Percentiles rank a stretch among this genome's conserved stretches.
Evolutionary conservation across 2,329 filamentous ascomycete genomes (phyloP).

Genomic region (Scedosporium minutisporum): DNA sequence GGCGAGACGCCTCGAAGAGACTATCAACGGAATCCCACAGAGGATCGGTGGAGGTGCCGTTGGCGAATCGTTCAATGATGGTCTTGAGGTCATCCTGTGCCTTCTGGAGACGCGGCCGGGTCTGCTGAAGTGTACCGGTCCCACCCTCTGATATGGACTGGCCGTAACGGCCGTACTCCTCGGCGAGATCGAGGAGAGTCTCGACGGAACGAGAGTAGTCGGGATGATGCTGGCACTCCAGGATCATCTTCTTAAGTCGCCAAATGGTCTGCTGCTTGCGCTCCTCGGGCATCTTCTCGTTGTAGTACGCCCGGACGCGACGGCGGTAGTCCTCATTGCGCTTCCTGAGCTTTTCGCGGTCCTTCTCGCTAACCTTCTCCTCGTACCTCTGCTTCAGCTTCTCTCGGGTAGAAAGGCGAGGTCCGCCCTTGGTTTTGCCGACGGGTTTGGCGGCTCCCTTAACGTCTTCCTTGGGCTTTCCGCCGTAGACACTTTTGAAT

Average conservation of each 20-base stretch:
- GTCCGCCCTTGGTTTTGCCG: constrained; percentile 20
- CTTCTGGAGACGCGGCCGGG: constrained; percentile 55
- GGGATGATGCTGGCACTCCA: constrained; percentile 90
- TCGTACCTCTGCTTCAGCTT: constrained; percentile 46
- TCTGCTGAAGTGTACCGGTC: constrained; percentile 61
- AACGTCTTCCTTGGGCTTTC: constrained; percentile 46
- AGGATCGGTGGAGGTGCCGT: constrained; percentile 81
- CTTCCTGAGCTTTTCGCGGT: constrained; percentile 37
- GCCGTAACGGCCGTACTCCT: constrained; percentile 72
- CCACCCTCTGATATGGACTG: constrained; percentile 55
- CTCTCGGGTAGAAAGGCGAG: constrained; percentile 31
- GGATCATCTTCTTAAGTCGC: constrained; percentile 92
- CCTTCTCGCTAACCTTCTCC: constrained; percentile 57
- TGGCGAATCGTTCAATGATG: constrained; percentile 90
- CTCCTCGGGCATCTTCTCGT: constrained; percentile 81
- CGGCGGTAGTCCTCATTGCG: constrained; percentile 33
- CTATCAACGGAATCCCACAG: constrained; percentile 75
- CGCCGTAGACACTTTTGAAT: constrained; percentile 51
- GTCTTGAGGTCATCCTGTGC: constrained; percentile 78
- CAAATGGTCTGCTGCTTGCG: constrained; percentile 86
- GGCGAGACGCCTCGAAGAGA: constrained; percentile 80
- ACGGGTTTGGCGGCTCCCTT: constrained; percentile 37
- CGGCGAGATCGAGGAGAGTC: constrained; percentile 73
- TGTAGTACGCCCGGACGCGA: constrained; percentile 62
- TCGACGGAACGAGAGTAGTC: constrained; percentile 91